Evolutionary conservation across 164 flowering plant species (phyloP), one percentile per base, ranked within the genome.

Genomic region (Litsea cubeba): DNA sequence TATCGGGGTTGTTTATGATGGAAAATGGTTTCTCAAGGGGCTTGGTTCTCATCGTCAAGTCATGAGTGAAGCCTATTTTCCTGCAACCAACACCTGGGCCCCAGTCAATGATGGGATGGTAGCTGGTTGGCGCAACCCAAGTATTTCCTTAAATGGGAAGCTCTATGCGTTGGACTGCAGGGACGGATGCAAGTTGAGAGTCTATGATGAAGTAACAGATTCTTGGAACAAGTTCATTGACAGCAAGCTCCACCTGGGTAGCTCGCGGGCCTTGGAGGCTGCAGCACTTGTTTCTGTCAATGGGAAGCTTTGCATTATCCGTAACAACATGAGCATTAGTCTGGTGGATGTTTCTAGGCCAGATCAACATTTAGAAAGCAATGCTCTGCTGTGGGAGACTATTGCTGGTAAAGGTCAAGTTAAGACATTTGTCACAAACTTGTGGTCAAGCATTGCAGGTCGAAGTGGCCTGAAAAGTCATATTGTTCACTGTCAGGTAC

Each of bases 271-370:
- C 50, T 72, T 91, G 62, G 98, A 93, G 83, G 99, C 99, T 76
- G 99, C 99, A 28, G 98, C 96, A 10, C 90, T 93, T 68, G 93
- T 95, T 81, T 84, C 92, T 20, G 89, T 95, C 20, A 93, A 88
- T 79, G 97, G 97, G 63, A 93, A 89, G 83, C 95, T 95, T 40
- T 95, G 98, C 80, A 93, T 95, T 23, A 86, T 93, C 63, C 91
- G 99, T 6, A 95, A 95, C 84, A 95, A 95, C 83, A 93, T 95
- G 99, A 95, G 98, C 81, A 88, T 95, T 28, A 90, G 93, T 69
- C 75, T 95, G 70, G 99, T 95, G 50, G 94, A 95, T 80, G 91
- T 95, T 50, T 87, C 89, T 30, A 79, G 84, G 71, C 87, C 91
- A 3, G 86, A 91, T 69, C 87, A 82, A 50, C 79, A 75, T 14